phyloP scores from a whole-genome alignment of 495 filamentous ascomycete species.

The Bryoglossum gracile region DNA sequence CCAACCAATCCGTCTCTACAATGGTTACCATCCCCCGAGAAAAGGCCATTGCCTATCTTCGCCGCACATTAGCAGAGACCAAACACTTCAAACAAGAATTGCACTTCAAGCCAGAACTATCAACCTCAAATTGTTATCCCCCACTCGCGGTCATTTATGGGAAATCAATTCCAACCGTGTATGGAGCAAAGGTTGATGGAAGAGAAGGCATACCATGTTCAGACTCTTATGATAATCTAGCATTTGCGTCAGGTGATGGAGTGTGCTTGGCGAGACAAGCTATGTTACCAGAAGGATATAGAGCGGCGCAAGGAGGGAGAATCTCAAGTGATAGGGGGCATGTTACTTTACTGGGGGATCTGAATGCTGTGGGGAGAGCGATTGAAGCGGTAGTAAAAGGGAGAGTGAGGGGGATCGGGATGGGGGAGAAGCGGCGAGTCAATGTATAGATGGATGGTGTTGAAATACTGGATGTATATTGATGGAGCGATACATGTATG shows the following conservation, averaged over 20 bases:
- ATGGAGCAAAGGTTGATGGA: conserved; percentile 62
- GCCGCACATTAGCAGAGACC: conserved; percentile 63
- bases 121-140: conserved; percentile 64
- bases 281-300: conserved; percentile 80
- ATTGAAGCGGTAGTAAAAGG: conserved; percentile 58
- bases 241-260: conserved; percentile 83
- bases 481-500: background rate
- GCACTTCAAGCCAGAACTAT: conserved; percentile 49
- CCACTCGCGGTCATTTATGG: conserved; percentile 82
- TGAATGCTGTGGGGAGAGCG: conserved; percentile 72
- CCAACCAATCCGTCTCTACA: conserved; percentile 33
- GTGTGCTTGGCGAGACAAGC: conserved; percentile 81
- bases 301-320: conserved; percentile 58
- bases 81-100: conserved; percentile 70
- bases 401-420: conserved; percentile 62
- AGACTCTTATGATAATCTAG: conserved; percentile 81
- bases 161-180: conserved; percentile 79
- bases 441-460: background rate
- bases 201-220: conserved; percentile 60
- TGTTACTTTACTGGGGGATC: conserved; percentile 76
- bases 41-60: conserved; percentile 55
- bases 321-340: conserved; percentile 80
- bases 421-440: conserved; percentile 30
- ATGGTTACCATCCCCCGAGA: conserved; percentile 26
- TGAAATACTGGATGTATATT: background rate